These are phyloP conservation scores for Lolium perenne DNA, from an alignment of 176 grass and related monocot genomes.

Conservation along the genomic window DNA sequence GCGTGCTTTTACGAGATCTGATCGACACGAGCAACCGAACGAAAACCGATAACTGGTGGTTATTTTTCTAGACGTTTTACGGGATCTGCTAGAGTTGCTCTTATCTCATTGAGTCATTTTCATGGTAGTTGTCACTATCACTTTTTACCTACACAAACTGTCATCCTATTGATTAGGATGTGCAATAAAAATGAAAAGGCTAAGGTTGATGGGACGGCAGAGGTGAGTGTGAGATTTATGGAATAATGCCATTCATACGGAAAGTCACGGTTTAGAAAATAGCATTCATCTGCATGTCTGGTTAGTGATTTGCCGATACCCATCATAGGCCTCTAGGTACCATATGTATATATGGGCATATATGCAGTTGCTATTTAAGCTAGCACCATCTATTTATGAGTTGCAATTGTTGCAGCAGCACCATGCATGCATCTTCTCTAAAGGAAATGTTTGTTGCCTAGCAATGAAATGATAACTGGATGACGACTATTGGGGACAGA, in stretches of 20 bases:
- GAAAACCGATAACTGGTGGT: no score
- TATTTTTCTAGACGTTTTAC: no score
- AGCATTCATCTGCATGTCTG: background rate
- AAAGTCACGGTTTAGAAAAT: background rate
- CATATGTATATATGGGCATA: background rate
- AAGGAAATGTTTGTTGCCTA: background rate
- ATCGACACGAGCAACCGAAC: no score
- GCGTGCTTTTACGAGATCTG: no score
- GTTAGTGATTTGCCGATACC: background rate
- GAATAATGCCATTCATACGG: background rate
- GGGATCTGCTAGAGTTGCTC: no score
- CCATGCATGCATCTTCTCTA: conserved; percentile 4
- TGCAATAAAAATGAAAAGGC: background rate
- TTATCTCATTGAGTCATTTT: no score
- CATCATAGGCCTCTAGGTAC: background rate
- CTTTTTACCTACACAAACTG: no score
- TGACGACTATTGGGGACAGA: background rate
- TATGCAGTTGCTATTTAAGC: background rate
- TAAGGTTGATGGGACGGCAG: background rate
- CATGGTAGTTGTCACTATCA: no score
- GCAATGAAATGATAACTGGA: background rate
- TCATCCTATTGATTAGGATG: background rate
- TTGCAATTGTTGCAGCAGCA: background rate
- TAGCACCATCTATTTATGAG: background rate
- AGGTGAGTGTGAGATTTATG: background rate